phyloP scores from a whole-genome alignment of 176 grass and related monocot genomes.

The Elaeis guineensis region DNA sequence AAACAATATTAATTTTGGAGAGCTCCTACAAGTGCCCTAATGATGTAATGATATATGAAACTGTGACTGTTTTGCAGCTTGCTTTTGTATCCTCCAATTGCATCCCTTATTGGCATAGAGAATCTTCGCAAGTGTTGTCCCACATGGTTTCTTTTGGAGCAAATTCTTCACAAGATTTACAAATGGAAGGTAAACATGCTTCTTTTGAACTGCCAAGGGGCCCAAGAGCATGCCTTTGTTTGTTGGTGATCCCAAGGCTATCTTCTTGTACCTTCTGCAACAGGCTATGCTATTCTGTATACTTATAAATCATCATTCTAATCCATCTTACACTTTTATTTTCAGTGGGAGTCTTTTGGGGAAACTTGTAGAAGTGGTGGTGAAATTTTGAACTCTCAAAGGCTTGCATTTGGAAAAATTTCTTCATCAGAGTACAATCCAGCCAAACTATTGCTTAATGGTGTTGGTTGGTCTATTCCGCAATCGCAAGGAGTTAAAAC shows the following conservation, averaged over 20 bases:
- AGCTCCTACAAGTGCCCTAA: too few relatives aligned
- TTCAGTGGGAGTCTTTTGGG: constrained; percentile 56
- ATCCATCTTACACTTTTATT: not conserved
- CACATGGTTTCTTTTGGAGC: constrained; percentile 95
- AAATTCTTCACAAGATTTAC: constrained; percentile 63
- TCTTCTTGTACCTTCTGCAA: not conserved
- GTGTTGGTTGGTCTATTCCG: constrained; percentile 52
- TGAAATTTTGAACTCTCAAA: constrained; percentile 44
- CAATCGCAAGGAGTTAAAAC: constrained; percentile 59
- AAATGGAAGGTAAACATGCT: constrained; percentile 71
- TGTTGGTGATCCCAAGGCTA: not conserved
- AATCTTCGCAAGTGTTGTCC: constrained; percentile 71
- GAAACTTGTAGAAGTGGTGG: constrained; percentile 40
- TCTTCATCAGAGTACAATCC: constrained; percentile 39
- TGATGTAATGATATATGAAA: not conserved
- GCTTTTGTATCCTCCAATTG: constrained; percentile 77
- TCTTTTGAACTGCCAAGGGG: not conserved
- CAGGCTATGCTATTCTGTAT: too few relatives aligned
- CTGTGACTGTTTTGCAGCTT: constrained; percentile 33
- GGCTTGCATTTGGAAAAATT: constrained; percentile 30
- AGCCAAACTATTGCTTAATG: constrained; percentile 55
- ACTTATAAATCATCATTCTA: too few relatives aligned
- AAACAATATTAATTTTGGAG: not conserved
- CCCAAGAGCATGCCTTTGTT: not conserved
- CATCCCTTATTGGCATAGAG: constrained; percentile 76